Base-by-base conservation (phyloP, 2,329 filamentous ascomycete genomes). In the Alternaria sp. region DNA sequence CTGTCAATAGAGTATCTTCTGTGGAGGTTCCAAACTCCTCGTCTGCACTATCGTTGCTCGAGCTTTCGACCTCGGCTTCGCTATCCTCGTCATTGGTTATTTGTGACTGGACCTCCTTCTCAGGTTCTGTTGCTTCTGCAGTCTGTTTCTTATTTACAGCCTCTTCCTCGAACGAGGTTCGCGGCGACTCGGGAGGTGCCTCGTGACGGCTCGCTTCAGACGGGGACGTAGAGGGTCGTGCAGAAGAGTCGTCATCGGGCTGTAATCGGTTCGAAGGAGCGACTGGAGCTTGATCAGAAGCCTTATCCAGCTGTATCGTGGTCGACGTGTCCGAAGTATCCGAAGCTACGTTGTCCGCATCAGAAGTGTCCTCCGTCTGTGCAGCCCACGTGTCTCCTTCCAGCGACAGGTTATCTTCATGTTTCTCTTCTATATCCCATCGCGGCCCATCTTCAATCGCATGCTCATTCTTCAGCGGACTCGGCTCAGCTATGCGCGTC, bases 161-260 rank as follows among this genome's bases (percentile, higher is more conserved):
- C 26, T 57, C 74, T 30, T 79, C 77, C 47, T 79, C 78, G 26
- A 78, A 66, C 1, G 78, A 79, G 8, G 77, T 79, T 16, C 78
- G 58, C 4, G 77, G 69, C 22, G 78, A 80, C 41, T 79, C 76
- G 36, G 64, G 52, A 7, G 63, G 60, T 7, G 63, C 59, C 38
- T 75, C 76, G 18, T 64, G 67, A 41, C 72, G 76, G 58, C 77
- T 80, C 7, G 62, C 58, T 34, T 78, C 76, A n/a, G 76, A 78
- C 1, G 72, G 73, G 11, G 77, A 77, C 7, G 72, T 75, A 1
- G 77, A 79, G 0, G 75, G 68, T 32, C 72, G 69, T 22, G 73
- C 74, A 18, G 77, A 79, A 3, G 67, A 63, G 47, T 72, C 70
- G 51, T 75, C 69, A 9, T 77, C 75, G n/a, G 62, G 59, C 12